Conservation (phyloP, 257 asterid genomes). For the Cynanchum wilfordii region DNA sequence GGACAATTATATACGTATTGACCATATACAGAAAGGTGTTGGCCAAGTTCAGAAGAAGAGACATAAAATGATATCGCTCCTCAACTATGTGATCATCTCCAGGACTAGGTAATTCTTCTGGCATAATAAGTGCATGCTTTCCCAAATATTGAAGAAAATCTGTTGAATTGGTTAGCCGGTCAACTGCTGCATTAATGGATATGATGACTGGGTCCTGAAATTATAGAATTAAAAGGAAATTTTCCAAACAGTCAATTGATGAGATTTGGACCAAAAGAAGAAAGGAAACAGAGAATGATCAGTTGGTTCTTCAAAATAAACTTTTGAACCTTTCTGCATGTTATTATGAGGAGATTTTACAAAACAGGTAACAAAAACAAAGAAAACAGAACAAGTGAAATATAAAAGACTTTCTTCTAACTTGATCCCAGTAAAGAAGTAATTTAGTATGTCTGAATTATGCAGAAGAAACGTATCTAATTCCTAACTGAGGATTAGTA, state of each 20-base stretch:
- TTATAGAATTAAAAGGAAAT: neutral
- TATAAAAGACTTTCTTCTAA: no score
- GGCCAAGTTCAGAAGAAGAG: slow-evolving; percentile 56
- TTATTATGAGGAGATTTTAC: neutral
- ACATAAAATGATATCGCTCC: slow-evolving; percentile 64
- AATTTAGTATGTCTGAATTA: neutral
- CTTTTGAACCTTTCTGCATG: neutral
- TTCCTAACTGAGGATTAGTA: neutral
- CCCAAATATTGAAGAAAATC: slow-evolving; percentile 82
- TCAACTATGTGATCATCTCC: slow-evolving; percentile 61
- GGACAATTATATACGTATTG: slow-evolving; percentile 61
- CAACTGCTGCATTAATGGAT: slow-evolving; percentile 71
- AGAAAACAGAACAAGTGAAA: neutral
- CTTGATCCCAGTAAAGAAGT: neutral
- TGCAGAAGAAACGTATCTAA: neutral
- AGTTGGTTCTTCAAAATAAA: neutral
- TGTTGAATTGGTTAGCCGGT: slow-evolving; percentile 76
- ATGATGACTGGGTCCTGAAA: slow-evolving; percentile 88
- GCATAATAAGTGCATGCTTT: slow-evolving; percentile 98
- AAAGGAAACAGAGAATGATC: neutral
- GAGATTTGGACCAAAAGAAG: neutral
- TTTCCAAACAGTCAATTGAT: neutral
- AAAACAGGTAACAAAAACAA: neutral
- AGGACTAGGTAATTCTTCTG: slow-evolving; percentile 69
- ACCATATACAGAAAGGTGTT: slow-evolving; percentile 65